These are phyloP conservation scores for Theileria equi DNA, from an alignment of 169 alveolate genomes.

Conservation along the genomic window DNA sequence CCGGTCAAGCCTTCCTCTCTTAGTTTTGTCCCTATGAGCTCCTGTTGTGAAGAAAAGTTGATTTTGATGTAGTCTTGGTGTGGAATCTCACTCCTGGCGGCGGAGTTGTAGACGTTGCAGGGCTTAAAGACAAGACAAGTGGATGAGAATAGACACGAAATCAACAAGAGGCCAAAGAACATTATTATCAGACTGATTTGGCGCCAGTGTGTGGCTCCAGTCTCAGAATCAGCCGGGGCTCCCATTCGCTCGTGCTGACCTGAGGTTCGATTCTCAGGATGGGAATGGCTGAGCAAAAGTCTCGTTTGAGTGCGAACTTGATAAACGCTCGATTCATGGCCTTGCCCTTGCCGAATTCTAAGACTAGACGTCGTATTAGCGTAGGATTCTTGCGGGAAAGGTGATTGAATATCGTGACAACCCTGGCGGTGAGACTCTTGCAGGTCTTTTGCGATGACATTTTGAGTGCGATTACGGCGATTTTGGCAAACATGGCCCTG, in stretches of 20 bases:
- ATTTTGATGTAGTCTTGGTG: not conserved
- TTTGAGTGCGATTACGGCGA: conserved; percentile 16
- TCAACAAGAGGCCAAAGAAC: not conserved
- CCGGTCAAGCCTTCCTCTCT: conserved; percentile 14
- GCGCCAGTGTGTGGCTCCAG: too few species aligned
- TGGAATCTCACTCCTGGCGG: conserved; percentile 1
- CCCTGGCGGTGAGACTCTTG: conserved; percentile 1
- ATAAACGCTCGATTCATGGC: conserved; percentile 6
- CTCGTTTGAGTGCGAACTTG: conserved; percentile 22
- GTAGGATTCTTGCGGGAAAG: conserved; percentile 29
- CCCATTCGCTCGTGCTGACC: too few species aligned
- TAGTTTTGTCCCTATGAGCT: not conserved
- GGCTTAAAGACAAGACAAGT: not conserved
- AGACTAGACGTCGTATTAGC: conserved; percentile 5
- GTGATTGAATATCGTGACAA: conserved; percentile 7
- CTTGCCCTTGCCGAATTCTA: conserved; percentile 6
- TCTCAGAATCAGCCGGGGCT: too few species aligned
- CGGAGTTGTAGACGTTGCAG: too few species aligned
- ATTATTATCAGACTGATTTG: too few species aligned
- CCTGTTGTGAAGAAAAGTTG: not conserved
- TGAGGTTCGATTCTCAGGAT: too few species aligned
- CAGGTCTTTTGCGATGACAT: conserved; percentile 29
- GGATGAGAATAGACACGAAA: not conserved
- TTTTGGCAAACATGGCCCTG: conserved; percentile 22
- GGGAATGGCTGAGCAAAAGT: too few species aligned